Evolutionary conservation across 495 filamentous ascomycete genomes (phyloP).

Genomic region (Aspergillus sparsus): DNA sequence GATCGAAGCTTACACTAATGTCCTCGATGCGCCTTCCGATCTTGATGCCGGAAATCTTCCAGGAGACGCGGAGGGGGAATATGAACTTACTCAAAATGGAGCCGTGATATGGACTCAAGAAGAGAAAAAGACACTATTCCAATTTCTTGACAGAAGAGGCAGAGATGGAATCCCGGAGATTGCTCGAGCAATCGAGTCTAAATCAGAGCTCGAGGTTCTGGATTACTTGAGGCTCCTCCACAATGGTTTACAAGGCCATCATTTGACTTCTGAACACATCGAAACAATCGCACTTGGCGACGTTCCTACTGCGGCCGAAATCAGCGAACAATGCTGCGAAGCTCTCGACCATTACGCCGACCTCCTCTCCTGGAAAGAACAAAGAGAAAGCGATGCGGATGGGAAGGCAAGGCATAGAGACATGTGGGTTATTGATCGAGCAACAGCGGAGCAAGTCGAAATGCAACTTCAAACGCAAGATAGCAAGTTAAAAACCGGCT

Average conservation of each 20-base stretch:
- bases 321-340: constrained; percentile 63
- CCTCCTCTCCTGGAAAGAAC: constrained; percentile 56
- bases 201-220: constrained; percentile 71
- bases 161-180: constrained; percentile 60
- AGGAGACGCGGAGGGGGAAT: constrained; percentile 18
- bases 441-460: constrained; percentile 44
- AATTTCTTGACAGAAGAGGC: constrained; percentile 61
- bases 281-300: constrained; percentile 38
- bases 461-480: constrained; percentile 22
- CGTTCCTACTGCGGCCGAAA: constrained; percentile 71
- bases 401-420: constrained; percentile 59
- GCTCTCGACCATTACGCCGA: constrained; percentile 71
- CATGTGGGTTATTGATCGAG: constrained; percentile 55
- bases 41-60: constrained; percentile 31
- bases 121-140: constrained; percentile 74
- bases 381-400: constrained; percentile 51
- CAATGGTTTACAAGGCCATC: constrained; percentile 42
- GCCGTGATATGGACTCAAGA: constrained; percentile 63
- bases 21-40: constrained; percentile 59
- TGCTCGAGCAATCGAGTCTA: constrained; percentile 64
- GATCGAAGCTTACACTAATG: constrained; percentile 50
- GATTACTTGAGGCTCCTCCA: constrained; percentile 66
- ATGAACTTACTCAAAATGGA: constrained; percentile 60
- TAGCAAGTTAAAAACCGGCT: not conserved
- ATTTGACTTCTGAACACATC: constrained; percentile 27